phyloP scores from a whole-genome alignment of 768 basidiomycete genomes.

The Termitomyces titanicus region DNA sequence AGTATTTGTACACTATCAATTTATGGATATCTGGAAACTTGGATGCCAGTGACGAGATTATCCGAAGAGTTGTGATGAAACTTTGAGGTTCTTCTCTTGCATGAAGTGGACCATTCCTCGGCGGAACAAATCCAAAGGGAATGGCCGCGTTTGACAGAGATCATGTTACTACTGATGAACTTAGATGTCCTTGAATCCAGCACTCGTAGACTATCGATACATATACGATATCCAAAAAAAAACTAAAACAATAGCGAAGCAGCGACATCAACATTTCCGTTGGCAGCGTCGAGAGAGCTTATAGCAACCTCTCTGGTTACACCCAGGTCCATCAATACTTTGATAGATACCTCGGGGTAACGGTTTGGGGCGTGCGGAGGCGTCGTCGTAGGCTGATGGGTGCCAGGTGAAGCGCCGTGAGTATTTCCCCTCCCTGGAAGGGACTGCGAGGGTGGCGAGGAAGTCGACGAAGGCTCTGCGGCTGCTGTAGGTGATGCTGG shows the following conservation, averaged over 20 bases:
- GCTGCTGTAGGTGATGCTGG: conserved; percentile 11
- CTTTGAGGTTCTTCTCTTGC: no score
- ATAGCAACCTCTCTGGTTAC: conserved; percentile 76
- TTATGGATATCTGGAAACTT: neutral
- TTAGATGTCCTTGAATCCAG: neutral
- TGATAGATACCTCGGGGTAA: conserved; percentile 61
- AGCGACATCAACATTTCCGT: conserved; percentile 85
- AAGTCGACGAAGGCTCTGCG: conserved; percentile 15
- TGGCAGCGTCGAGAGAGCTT: conserved; percentile 68
- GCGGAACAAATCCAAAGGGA: no score
- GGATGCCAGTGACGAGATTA: neutral
- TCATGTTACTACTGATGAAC: no score
- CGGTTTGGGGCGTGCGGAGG: conserved; percentile 21
- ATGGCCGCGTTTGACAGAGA: no score
- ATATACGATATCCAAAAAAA: conserved; percentile 9
- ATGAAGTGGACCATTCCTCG: no score
- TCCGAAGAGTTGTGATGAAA: no score
- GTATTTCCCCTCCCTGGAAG: conserved; percentile 75
- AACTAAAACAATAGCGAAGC: conserved; percentile 80
- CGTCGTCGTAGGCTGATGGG: conserved; percentile 19
- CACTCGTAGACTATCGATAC: conserved; percentile 21
- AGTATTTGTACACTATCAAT: conserved; percentile 24
- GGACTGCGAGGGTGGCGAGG: conserved; percentile 11
- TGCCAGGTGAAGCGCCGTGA: conserved; percentile 43
- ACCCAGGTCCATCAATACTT: conserved; percentile 72